Base-by-base conservation (phyloP, 331 rosid genomes). In the Pyracantha coccinea region DNA sequence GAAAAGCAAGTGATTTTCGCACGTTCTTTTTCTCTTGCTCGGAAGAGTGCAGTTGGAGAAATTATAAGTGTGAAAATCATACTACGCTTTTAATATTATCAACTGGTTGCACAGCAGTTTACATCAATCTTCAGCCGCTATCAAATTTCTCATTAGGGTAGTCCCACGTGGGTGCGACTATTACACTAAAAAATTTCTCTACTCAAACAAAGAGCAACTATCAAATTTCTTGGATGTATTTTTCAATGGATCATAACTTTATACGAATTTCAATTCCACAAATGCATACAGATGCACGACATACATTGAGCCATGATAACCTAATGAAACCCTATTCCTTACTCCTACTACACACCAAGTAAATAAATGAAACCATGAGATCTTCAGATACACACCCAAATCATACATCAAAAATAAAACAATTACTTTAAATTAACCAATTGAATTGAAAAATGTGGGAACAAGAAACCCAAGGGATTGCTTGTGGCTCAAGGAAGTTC, bases 401-500 rank as follows among this genome's bases (percentile, higher is more conserved):
- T 15, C 33, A 58, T 25, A 35, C 25, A 4, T 4, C 10, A 52
- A 52, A 52, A 52, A 17, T 52, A 52, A 17, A 52, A 17, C 1
- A 55, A 27, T 5, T 72, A 4, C 10, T 52, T 58, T 2, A 23
- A 58, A 72, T 21, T 8, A n/a, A 12, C 7, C 58, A 72, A 72
- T 38, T 6, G 58, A 72, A 10, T 58, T 2, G 15, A 20, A 58
- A 57, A 11, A 15, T 20, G 35, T 10, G 32, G 63, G 24, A 54
- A 31, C 4, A 10, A 35, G 4, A 41, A 29, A 52, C 38, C 76
- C 41, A 16, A 53, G 21, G 29, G 29, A 52, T 17, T 52, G 57
- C 57, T 52, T 52, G 10, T 1, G 3, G 21, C 57, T 52, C 57
- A 52, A 52, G 57, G 57, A 52, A 29, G 29, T 79, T 82, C 80